Base-by-base conservation (phyloP, 768 basidiomycete genomes). In the Suillus americanus region DNA sequence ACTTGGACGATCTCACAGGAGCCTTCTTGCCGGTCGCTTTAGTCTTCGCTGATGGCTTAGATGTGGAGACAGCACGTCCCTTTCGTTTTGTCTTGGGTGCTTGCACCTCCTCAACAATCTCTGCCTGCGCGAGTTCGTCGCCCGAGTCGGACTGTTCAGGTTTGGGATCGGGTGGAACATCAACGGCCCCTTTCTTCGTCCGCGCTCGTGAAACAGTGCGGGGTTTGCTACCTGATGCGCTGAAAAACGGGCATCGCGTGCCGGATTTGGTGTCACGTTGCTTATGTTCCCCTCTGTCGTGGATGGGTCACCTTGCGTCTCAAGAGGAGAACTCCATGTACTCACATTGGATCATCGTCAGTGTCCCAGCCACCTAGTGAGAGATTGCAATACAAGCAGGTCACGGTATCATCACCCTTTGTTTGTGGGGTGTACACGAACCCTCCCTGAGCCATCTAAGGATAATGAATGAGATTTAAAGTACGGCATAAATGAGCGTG, bases 361-460 rank as follows among this genome's bases (percentile, higher is more conserved):
- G 82, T 79, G 50, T 95, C 92, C 96, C 96, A 99, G 1, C 92
- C 94, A 62, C 88, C 88, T 3, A 97, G 84, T 2, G 87, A 83
- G 40, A 89, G 80, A 51, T 88, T 81, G 73, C 96, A 99, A 71
- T 95, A 95, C 5, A 95, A 79, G 75, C 96, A 99, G 0, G 88
- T 88, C 0, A 87, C 94, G 1, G 88, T 86, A 74, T 99, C 96
- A 68, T 93, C 90, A 4, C 83, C 89, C 2, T 79, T 70, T 14
- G 80, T 76, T 63, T 88, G 85, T 2, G 94, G 92, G 0, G 88
- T 89, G 73, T 84, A 93, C 0, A 93, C 84, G 72, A 97, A 97
- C 9, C 96, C 96, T 3, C 95, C 94, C 68, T 85, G 86, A 0
- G 95, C 91, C 85, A 99, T 89, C 95, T 95, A 67, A 18, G 23